Evolutionary conservation across 192 early-diverging fungal genomes (phyloP).

Genomic region (Kappamyces sp.): DNA sequence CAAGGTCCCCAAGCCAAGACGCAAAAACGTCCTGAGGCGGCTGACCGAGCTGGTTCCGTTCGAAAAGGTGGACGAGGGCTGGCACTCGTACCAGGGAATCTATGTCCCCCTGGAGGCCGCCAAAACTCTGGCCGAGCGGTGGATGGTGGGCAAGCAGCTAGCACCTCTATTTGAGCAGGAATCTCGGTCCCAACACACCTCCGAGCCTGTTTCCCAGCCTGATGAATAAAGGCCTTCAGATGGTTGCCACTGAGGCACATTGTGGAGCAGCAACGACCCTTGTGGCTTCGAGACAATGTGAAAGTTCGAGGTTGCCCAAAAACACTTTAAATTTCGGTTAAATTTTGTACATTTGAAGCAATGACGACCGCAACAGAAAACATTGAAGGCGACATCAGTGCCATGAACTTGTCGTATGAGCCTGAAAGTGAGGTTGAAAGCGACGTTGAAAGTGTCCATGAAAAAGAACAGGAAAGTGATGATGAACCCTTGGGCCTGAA

Average conservation of each 20-base stretch:
- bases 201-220: too few species aligned
- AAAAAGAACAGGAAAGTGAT: not conserved
- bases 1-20: constrained; percentile 7
- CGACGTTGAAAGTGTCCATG: not conserved
- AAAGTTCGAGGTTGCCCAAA: too few species aligned
- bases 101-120: constrained; percentile 12
- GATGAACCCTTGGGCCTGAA: not conserved
- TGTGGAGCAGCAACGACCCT: too few species aligned
- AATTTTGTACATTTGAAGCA: too few species aligned
- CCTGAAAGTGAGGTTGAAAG: not conserved
- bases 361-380: too few species aligned
- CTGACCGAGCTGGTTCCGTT: not conserved
- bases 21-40: constrained; percentile 5
- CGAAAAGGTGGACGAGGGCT: constrained; percentile 9
- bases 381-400: too few species aligned
- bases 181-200: too few species aligned
- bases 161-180: not conserved
- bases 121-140: constrained; percentile 2
- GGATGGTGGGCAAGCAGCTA: constrained; percentile 6
- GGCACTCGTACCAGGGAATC: constrained; percentile 8
- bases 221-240: too few species aligned
- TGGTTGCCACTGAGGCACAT: too few species aligned
- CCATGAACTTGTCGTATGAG: too few species aligned
- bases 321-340: too few species aligned
- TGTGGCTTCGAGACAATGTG: too few species aligned